Evolutionary conservation across 2,329 filamentous ascomycete species (phyloP).

Genomic region (Ophiognomonia clavigignenti-juglandacearum): DNA sequence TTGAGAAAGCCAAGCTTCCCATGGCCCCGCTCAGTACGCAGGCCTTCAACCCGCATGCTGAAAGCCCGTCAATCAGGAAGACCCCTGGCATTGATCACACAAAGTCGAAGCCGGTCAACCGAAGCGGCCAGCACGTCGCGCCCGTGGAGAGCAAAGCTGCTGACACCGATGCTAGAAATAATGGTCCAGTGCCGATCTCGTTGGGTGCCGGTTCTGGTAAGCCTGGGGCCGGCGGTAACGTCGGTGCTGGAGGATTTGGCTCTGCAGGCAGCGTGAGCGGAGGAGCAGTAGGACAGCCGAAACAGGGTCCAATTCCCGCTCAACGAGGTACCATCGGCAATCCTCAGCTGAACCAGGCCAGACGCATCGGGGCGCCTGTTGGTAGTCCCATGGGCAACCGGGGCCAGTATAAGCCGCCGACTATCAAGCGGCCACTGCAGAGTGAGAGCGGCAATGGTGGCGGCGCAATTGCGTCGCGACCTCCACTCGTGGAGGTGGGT

Average conservation of each 20-base stretch:
- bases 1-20: constrained; percentile 33
- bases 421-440: constrained; percentile 48
- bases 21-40: constrained; percentile 41
- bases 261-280: too few species aligned
- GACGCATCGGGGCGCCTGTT: constrained; percentile 56
- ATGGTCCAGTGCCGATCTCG: background rate
- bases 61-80: constrained; percentile 82
- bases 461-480: constrained; percentile 24
- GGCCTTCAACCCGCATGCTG: constrained; percentile 67
- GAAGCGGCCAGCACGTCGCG: constrained; percentile 48
- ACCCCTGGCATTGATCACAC: constrained; percentile 83
- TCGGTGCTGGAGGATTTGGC: background rate
- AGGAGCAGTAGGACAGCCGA: constrained; percentile 1
- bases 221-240: constrained; percentile 10
- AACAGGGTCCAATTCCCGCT: constrained; percentile 7
- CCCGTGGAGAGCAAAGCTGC: constrained; percentile 26
- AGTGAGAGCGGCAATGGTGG: constrained; percentile 23
- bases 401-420: constrained; percentile 53
- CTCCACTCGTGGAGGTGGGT: constrained; percentile 47
- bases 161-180: background rate
- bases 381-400: constrained; percentile 56
- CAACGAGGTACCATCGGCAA: constrained; percentile 41
- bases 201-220: constrained; percentile 8
- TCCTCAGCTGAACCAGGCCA: constrained; percentile 47
- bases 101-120: constrained; percentile 67